Evolutionary conservation across 106 monocot species (phyloP), one percentile per base, ranked within the genome.

Genomic region (Iris macrosiphon): DNA sequence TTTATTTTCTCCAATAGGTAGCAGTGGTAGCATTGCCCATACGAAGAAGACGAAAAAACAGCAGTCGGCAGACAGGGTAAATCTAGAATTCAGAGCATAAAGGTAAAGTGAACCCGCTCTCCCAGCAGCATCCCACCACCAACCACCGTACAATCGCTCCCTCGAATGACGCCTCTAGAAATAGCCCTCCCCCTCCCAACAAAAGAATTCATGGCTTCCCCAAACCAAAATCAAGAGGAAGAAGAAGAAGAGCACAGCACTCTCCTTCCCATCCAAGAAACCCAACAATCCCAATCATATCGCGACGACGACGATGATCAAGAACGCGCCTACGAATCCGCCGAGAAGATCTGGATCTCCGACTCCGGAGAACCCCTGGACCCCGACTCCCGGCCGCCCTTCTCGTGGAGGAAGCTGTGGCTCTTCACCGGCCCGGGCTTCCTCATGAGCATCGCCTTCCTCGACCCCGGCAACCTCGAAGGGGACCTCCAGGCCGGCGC

Each of bases 371-470:
- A 16, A 13, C 48, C 30, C 2, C 17, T 19, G 23, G 57, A 53
- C 13, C 11, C 16, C 20, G 48, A 11, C 6, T 29, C 15, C 21
- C 43, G 8, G 32, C 10, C 4, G 41, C 62, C 52, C 60, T 4
- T 74, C 65, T 45, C 65, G 68, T 76, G 69, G 75, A 23, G 57
- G 41, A 75, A 69, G 30, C 62, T 75, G 1, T 67, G 68, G 62
- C 23, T 35, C 3, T 69, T 69, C 43, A 68, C 75, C 18, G 67
- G 73, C 4, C 73, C 73, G 13, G 73, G 73, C 13, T 78, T 78
- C 49, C 71, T 78, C 23, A 78, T 78, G 78, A 50, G 72, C 61
- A 78, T 78, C 31, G 78, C 78, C 10, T 74, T 74, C 40, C 54
- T 74, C 12, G 73, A 74, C 37, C 73, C 73, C 7, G 73, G 73